These are phyloP conservation scores for Lolium multiflorum DNA, from an alignment of 176 grass and related monocot species.

Conservation along the genomic window DNA sequence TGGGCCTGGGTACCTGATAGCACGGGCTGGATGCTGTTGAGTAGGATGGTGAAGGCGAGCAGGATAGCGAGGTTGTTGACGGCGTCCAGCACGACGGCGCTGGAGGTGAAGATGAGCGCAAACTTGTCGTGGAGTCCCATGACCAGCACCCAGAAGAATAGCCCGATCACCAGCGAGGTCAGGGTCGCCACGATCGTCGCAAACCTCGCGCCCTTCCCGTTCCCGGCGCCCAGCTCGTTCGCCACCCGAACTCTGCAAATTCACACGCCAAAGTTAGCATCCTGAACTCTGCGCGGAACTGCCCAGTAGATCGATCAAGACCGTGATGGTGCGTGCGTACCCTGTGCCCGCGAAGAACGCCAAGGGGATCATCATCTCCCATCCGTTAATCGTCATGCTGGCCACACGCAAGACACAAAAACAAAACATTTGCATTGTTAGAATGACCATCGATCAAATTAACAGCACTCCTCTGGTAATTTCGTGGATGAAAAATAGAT, in stretches of 20 bases:
- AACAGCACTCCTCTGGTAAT: background rate
- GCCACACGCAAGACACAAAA: background rate
- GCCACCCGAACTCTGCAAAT: constrained; percentile 76
- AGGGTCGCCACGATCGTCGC: constrained; percentile 71
- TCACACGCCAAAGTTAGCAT: background rate
- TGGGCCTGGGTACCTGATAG: constrained; percentile 59
- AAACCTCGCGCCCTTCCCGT: constrained; percentile 79
- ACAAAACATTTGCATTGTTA: background rate
- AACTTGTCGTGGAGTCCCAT: constrained; percentile 81
- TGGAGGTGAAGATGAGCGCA: constrained; percentile 83
- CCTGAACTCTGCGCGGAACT: background rate
- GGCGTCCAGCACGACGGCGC: constrained; percentile 67
- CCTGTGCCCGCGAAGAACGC: constrained; percentile 93
- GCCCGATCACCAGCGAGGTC: constrained; percentile 80
- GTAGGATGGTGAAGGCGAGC: constrained; percentile 80
- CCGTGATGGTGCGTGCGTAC: constrained; percentile 15
- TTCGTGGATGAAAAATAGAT: background rate
- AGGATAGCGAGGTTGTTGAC: constrained; percentile 73
- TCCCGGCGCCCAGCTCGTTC: constrained; percentile 90
- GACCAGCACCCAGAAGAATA: constrained; percentile 85
- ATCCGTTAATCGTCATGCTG: constrained; percentile 93
- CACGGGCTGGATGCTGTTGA: constrained; percentile 92
- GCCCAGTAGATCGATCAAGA: background rate
- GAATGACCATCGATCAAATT: background rate
- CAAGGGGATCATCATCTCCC: constrained; percentile 95